phyloP scores from a whole-genome alignment of 495 filamentous ascomycete species.

The Xylaria scruposa region DNA sequence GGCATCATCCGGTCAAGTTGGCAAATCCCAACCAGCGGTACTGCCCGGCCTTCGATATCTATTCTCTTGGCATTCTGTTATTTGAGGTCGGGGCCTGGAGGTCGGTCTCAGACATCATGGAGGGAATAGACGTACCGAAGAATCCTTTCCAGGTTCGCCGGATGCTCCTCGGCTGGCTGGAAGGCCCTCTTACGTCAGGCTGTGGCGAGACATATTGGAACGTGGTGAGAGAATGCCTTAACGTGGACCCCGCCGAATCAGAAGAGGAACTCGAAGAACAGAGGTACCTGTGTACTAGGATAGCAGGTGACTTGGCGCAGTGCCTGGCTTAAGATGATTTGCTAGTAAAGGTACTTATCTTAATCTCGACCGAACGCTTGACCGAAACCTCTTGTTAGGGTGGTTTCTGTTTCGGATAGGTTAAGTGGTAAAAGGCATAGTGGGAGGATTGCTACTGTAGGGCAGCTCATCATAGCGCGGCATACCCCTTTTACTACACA shows the following conservation, averaged over 20 bases:
- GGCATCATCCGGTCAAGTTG: background rate
- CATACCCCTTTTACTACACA: no score
- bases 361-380: no score
- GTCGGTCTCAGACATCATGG: background rate
- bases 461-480: no score
- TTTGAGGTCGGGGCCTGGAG: background rate
- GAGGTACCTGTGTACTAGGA: background rate
- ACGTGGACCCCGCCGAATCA: background rate
- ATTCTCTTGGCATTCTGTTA: background rate
- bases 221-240: background rate
- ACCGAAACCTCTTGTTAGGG: no score
- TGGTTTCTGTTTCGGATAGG: no score
- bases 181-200: background rate
- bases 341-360: background rate
- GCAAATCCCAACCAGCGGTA: background rate
- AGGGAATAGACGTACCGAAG: background rate
- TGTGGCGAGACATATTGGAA: background rate
- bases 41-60: background rate
- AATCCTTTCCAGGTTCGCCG: background rate
- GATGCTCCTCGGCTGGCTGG: background rate
- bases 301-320: background rate
- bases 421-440: no score
- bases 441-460: no score
- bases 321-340: background rate
- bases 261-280: background rate